Base-by-base conservation (phyloP, 2,329 filamentous ascomycete species). In the Curvularia verruculosa region DNA sequence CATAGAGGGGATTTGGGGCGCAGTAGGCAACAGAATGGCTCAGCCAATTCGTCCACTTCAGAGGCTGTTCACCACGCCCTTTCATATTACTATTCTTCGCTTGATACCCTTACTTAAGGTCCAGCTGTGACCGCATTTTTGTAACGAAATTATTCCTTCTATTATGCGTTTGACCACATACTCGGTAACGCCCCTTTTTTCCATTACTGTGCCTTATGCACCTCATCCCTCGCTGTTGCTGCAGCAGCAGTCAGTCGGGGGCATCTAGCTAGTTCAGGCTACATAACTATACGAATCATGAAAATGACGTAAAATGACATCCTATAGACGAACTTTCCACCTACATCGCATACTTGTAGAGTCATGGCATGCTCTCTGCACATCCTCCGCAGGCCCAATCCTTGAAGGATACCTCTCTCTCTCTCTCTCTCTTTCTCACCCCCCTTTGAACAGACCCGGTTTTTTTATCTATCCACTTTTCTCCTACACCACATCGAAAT, bases 31-130 rank as follows among this genome's bases (percentile, higher is more conserved):
- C 37, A 34, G 10, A 29, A 40, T 23, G 19, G 6, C 23, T 39
- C 26, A 52, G 19, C 34, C 40, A 53, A 18, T 23, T 28, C 49
- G 36, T 43, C 34, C 34, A 29, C 29, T 21, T 37, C 31, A 31
- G 34, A 34, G 29, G 15, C 13, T 31, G 8, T 9, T 29, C 26
- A 29, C 10, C 26, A 31, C 47, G 29, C 26, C 37, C 52, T 40
- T n/a, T 24, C 34, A 39, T 45, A 52, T 12, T 52, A 26, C n/a
- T 52, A 26, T 28, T 39, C 48, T 56, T 58, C 44, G 23, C 36
- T 52, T 23, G 52, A 58, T 58, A 58, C 56, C 56, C 56, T 56
- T 58, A 48, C 56, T 58, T 53, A 45, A 52, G 45, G 51, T 56
- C 56, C 56, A 37, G 47, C 49, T 39, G 34, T 29, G 46, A n/a